Base-by-base conservation (phyloP, 257 asterid species). In the Nyctanthes arbortristis region DNA sequence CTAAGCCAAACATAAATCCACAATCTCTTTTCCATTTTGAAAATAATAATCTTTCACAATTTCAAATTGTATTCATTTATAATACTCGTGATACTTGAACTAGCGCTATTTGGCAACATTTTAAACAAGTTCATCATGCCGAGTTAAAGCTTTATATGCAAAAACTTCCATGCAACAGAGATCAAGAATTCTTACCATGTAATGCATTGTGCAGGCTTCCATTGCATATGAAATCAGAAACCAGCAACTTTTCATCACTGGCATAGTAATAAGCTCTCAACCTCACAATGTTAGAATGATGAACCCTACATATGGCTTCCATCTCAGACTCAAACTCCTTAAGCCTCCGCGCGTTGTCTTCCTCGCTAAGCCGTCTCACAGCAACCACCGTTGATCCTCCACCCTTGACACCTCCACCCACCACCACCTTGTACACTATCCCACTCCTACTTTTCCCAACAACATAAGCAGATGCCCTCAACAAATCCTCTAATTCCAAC, bases 391-490 rank as follows among this genome's bases (percentile, higher is more conserved):
- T 81, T 33, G 58, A 49, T 49, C 29, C 29, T 49, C 14, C 58
- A 37, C 73, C 67, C 78, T 75, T 78, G 59, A 85, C 89, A 22
- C 87, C 83, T 2, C 89, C 82, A 1, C 91, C 93, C 9, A 73
- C 86, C 79, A 94, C 96, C 86, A 89, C 99, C 76, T 81, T 94
- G 63, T 94, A 94, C 75, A 94, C 93, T 76, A 91, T 94, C 56
- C 96, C 97, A 68, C 87, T 88, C 88, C 86, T 84, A 69, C 96
- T 89, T 70, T 94, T 94, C 31, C 99, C 97, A 22, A 91, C 88
- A 18, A 91, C 97, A 79, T 91, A 91, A 68, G 99, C 99, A 3
- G 99, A 94, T 12, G 99, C 96, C 89, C 97, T 89, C 75, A 94
- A 72, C 77, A 94, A 79, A 86, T 91, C 97, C 77, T 94, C 97